Conservation (phyloP, 1,284 basidiomycete genomes). For the Sphaerobolus stellatus region DNA sequence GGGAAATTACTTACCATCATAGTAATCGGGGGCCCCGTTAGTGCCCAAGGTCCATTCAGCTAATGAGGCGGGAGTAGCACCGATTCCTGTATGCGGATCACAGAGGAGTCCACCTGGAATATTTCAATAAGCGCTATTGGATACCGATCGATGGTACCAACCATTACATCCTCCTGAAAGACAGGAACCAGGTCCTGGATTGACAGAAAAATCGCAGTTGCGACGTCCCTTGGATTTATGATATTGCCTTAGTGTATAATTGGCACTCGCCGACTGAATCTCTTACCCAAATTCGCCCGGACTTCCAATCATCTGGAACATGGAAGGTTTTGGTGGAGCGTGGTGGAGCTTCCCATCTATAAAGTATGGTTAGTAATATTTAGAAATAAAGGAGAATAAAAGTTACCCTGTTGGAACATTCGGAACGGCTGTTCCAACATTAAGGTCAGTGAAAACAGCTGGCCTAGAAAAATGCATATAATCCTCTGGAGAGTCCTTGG, state of each 20-base stretch:
- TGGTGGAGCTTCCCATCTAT: slow-evolving; percentile 32
- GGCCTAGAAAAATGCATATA: neutral
- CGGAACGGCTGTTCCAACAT: slow-evolving; percentile 20
- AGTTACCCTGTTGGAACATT: slow-evolving; percentile 27
- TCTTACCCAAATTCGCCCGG: slow-evolving; percentile 41
- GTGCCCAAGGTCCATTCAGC: slow-evolving; percentile 55
- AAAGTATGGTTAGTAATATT: too few species aligned
- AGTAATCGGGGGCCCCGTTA: slow-evolving; percentile 41
- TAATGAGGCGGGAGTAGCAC: slow-evolving; percentile 58
- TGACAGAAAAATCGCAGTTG: slow-evolving; percentile 38
- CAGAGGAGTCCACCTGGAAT: slow-evolving; percentile 56
- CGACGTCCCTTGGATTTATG: slow-evolving; percentile 29
- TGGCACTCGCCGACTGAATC: neutral
- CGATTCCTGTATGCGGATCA: slow-evolving; percentile 46
- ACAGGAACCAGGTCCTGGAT: slow-evolving; percentile 26
- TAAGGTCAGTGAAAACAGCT: neutral
- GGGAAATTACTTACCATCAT: slow-evolving; percentile 39
- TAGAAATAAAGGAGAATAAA: too few species aligned
- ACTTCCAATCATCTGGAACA: slow-evolving; percentile 39
- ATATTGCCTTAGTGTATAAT: neutral
- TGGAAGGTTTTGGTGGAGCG: slow-evolving; percentile 31
- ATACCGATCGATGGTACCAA: too few species aligned
- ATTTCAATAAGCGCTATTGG: too few species aligned
- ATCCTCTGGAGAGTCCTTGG: slow-evolving; percentile 15
- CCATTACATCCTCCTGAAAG: slow-evolving; percentile 27